Base-by-base conservation (phyloP, 768 basidiomycete genomes). In the Calocera cornea region DNA sequence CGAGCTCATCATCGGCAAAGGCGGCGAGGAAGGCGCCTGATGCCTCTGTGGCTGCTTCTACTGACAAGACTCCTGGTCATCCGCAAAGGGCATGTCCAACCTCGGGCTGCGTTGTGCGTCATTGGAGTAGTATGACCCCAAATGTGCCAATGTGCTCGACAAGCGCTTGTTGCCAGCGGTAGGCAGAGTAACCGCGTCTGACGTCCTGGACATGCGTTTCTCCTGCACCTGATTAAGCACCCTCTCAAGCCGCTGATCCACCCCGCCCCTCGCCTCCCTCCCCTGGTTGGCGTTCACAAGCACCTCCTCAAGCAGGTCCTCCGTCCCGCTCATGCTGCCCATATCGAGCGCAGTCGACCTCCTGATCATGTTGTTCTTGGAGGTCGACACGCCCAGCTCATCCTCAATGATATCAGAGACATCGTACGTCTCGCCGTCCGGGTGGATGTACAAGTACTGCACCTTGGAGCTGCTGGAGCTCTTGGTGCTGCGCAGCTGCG, bases 381-480 rank as follows among this genome's bases (percentile, higher is more conserved):
- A 40, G 31, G 17, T 75, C 76, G 31, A 73, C 85, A 22, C 84
- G 79, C 82, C 90, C 89, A 60, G 54, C 72, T 95, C 95, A 76
- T 90, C 86, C 74, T 95, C 92, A 54, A 97, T 83, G 64, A 97
- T 87, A 70, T 95, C 89, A 72, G 90, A 93, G 74, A 98, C 92
- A 75, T 98, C 95, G 72, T 87, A 89, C 0, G 88, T 89, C 77
- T 91, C 91, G 1, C 94, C 95, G 69, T 94, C 92, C 1, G 85
- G 82, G 69, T 92, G 87, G 47, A 97, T 89, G 75, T 92, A 97
- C 41, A 94, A 97, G 75, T 99, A 99, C 0, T 95, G 87, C 78
- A 93, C 88, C 54, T 81, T 79, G 34, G 69, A 66, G n/a, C 67
- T 67, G 33, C 71, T 69, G 10, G 72, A 70, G 24, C 91, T 84